Conservation (phyloP, 768 basidiomycete genomes). For the Suillus subluteus region DNA sequence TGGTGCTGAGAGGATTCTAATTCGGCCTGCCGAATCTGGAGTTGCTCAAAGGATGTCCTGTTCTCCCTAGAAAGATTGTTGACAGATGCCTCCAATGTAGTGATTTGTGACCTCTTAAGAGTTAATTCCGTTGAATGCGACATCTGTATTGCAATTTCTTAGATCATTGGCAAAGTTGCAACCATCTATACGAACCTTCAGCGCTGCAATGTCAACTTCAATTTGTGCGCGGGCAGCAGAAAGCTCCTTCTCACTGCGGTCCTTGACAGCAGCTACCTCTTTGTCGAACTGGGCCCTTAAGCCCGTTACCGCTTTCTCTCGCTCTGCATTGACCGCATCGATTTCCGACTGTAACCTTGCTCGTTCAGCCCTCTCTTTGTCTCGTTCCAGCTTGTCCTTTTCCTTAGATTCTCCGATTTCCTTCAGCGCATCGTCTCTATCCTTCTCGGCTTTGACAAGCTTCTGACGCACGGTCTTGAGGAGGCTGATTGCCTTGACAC, state of each 20-base stretch:
- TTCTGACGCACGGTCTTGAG: slow-evolving; percentile 97
- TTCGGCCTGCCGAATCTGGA: slow-evolving; percentile 89
- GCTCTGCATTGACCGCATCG: slow-evolving; percentile 60
- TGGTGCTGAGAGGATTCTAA: slow-evolving; percentile 81
- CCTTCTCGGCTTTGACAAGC: slow-evolving; percentile 95
- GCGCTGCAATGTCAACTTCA: slow-evolving; percentile 73
- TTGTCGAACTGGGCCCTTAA: slow-evolving; percentile 73
- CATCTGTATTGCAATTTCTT: slow-evolving; percentile 46
- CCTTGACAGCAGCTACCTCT: slow-evolving; percentile 62
- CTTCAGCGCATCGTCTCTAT: slow-evolving; percentile 76
- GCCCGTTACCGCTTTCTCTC: slow-evolving; percentile 61
- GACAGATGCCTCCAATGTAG: slow-evolving; percentile 71
- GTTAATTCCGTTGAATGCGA: slow-evolving; percentile 70
- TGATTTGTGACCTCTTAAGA: slow-evolving; percentile 61
- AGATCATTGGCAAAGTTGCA: slow-evolving; percentile 7
- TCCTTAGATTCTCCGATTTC: slow-evolving; percentile 57
- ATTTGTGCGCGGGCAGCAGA: slow-evolving; percentile 65
- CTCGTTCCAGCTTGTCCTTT: slow-evolving; percentile 53
- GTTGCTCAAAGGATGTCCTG: slow-evolving; percentile 78
- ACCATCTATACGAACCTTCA: slow-evolving; percentile 58
- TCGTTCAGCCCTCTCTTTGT: slow-evolving; percentile 49
- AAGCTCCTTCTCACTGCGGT: slow-evolving; percentile 77
- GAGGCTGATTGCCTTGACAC: slow-evolving; percentile 88
- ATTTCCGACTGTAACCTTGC: slow-evolving; percentile 64
- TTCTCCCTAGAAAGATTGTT: slow-evolving; percentile 74